Evolutionary conservation across 1,139 yeast species (phyloP).

Genomic region (Spathaspora sp.): DNA sequence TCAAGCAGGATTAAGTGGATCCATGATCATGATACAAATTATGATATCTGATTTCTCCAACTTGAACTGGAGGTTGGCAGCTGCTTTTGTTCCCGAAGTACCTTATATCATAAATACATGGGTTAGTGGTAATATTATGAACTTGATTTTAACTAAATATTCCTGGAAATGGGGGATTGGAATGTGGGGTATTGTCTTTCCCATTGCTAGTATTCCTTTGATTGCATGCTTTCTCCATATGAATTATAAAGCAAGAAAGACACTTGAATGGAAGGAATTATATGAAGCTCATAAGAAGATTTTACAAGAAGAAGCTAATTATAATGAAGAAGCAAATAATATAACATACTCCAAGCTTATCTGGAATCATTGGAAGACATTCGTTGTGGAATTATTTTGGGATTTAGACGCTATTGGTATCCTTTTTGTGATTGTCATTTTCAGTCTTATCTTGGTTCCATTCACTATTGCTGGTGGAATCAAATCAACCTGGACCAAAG

Average conservation of each 20-base stretch:
- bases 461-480: slow-evolving; percentile 59
- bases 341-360: slow-evolving; percentile 5
- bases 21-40: slow-evolving; percentile 52
- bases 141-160: slow-evolving; percentile 17
- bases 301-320: not conserved
- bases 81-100: slow-evolving; percentile 63
- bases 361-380: slow-evolving; percentile 16
- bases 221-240: slow-evolving; percentile 54
- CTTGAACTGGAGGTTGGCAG: slow-evolving; percentile 66
- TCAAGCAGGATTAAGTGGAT: slow-evolving; percentile 68
- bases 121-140: slow-evolving; percentile 60
- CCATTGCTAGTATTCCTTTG: slow-evolving; percentile 61
- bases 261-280: slow-evolving; percentile 41
- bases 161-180: slow-evolving; percentile 74
- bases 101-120: slow-evolving; percentile 79
- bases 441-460: slow-evolving; percentile 59
- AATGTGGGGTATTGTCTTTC: slow-evolving; percentile 79
- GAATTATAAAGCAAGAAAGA: slow-evolving; percentile 51
- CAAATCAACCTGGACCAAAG: slow-evolving; percentile 50
- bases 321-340: slow-evolving; percentile 21
- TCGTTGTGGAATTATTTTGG: slow-evolving; percentile 36
- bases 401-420: slow-evolving; percentile 57
- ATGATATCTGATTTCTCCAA: slow-evolving; percentile 63
- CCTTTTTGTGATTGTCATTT: slow-evolving; percentile 45
- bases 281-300: slow-evolving; percentile 21